Evolutionary conservation across 495 filamentous ascomycete genomes (phyloP).

Genomic region (Acidomyces sp.): DNA sequence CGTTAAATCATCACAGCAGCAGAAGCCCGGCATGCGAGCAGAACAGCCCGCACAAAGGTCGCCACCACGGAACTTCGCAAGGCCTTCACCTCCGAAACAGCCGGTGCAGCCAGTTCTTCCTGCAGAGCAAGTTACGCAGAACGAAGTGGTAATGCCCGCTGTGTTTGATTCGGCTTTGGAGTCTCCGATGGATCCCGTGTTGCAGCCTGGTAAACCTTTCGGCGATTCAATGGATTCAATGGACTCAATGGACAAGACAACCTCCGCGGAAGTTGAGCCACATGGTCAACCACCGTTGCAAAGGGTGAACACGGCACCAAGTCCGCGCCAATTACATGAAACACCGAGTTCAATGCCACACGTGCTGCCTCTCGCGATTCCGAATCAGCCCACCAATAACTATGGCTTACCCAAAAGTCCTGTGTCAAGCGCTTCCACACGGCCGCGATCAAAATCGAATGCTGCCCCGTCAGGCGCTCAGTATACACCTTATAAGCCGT

Average conservation of each 20-base stretch:
- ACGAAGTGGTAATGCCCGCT: neutral
- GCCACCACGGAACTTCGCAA: constrained; percentile 10
- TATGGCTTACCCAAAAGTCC: too few relatives aligned
- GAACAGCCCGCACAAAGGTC: constrained; percentile 6
- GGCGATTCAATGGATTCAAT: too few relatives aligned
- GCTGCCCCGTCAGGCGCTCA: constrained; percentile 8
- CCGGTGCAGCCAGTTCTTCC: neutral
- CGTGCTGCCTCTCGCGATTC: too few relatives aligned
- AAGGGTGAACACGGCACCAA: constrained; percentile 16
- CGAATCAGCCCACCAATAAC: too few relatives aligned
- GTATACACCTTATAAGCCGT: constrained; percentile 2
- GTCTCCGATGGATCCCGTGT: constrained; percentile 48
- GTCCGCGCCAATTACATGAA: constrained; percentile 19
- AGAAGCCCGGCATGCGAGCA: constrained; percentile 15
- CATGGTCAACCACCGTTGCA: neutral
- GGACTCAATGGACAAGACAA: too few relatives aligned
- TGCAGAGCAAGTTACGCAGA: too few relatives aligned
- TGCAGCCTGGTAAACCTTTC: constrained; percentile 29
- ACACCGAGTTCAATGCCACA: too few relatives aligned
- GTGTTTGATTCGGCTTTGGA: constrained; percentile 23
- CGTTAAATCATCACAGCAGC: neutral
- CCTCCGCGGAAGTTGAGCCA: constrained; percentile 22
- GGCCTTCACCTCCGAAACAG: constrained; percentile 4
- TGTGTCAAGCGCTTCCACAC: too few relatives aligned
- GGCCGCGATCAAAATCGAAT: constrained; percentile 6